These are phyloP conservation scores for Neofusicoccum sp. DNA, from an alignment of 2,329 filamentous ascomycete genomes.

Conservation along the genomic window DNA sequence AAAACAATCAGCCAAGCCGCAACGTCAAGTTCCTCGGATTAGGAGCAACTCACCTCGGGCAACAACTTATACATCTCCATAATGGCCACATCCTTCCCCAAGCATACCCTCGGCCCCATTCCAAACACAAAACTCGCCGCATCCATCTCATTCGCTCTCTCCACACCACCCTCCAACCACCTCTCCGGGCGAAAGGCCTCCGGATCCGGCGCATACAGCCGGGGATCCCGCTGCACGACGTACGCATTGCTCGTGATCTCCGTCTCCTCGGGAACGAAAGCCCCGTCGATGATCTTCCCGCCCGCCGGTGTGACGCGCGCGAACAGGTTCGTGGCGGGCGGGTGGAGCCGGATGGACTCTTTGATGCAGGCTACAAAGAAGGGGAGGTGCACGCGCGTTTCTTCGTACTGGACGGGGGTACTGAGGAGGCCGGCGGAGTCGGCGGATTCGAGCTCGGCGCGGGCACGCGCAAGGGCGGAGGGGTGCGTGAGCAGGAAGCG, in stretches of 20 bases:
- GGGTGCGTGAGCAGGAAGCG: constrained; percentile 32
- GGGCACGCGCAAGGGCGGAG: constrained; percentile 25
- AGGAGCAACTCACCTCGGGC: constrained; percentile 33
- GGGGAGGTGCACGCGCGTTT: constrained; percentile 32
- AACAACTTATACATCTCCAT: constrained; percentile 38
- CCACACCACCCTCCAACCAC: constrained; percentile 31
- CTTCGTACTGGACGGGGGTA: constrained; percentile 33
- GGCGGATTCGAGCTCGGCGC: constrained; percentile 30
- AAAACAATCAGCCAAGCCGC: neutral
- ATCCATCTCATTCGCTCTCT: constrained; percentile 27
- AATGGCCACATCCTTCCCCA: constrained; percentile 36
- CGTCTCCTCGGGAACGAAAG: constrained; percentile 43
- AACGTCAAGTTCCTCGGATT: neutral
- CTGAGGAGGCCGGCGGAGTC: constrained; percentile 28
- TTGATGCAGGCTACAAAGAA: constrained; percentile 56
- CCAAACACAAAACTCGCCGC: constrained; percentile 36
- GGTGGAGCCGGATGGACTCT: constrained; percentile 55
- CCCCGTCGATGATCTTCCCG: constrained; percentile 43
- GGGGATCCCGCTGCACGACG: constrained; percentile 49
- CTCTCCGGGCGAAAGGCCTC: constrained; percentile 46
- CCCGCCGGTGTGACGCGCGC: constrained; percentile 45
- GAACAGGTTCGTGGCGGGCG: constrained; percentile 56
- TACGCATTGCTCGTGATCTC: constrained; percentile 54
- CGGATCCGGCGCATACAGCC: constrained; percentile 43
- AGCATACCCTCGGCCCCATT: constrained; percentile 31